phyloP scores from a whole-genome alignment of 331 rosid species.

The Pyracantha coccinea region DNA sequence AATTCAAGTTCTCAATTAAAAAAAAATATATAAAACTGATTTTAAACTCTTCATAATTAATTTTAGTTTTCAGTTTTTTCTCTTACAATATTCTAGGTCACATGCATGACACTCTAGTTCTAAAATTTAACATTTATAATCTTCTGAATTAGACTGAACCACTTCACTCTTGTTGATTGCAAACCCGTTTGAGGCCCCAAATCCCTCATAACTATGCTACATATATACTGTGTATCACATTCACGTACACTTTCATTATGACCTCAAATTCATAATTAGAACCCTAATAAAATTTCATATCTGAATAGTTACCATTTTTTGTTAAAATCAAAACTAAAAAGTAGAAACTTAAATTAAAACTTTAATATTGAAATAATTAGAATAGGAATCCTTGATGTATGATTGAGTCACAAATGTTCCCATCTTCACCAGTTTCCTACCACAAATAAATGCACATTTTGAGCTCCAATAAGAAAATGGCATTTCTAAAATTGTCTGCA shows the following conservation, averaged over 20 bases:
- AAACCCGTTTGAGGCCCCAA: background rate
- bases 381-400: background rate
- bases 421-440: background rate
- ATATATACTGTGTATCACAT: background rate
- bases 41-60: too few species aligned
- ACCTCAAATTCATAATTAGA: background rate
- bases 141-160: too few species aligned
- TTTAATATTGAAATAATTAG: background rate
- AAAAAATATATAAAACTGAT: background rate
- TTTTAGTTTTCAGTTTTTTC: too few species aligned
- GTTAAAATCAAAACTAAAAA: background rate
- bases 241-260: background rate
- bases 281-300: too few species aligned
- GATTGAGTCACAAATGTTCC: background rate
- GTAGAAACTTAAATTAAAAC: background rate
- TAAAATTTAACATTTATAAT: too few species aligned
- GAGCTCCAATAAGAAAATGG: background rate
- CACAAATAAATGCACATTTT: background rate
- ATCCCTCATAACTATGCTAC: background rate
- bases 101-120: too few species aligned
- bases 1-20: background rate
- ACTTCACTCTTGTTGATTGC: background rate
- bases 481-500: background rate
- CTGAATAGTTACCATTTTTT: background rate
- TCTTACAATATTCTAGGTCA: too few species aligned